Evolutionary conservation across 305 asterid genomes (phyloP), one percentile per base, ranked within the genome.

Genomic region (Solanum hybrid): DNA sequence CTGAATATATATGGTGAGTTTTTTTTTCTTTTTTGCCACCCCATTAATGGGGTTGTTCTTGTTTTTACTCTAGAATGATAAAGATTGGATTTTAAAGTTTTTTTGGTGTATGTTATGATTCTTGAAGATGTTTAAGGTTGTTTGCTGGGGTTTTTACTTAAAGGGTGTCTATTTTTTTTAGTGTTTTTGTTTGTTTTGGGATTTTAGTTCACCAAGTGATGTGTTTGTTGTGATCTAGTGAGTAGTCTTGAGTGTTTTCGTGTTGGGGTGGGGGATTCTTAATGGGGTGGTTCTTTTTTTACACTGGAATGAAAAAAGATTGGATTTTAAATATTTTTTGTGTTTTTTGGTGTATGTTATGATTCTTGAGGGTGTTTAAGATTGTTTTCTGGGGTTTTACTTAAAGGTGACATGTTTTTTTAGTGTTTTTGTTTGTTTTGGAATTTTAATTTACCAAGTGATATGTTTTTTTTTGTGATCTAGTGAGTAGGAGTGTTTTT

Each of bases 1-100:
- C 90, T 77, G 91, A 93, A 86, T 92, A 92, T 91, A 92, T 94
- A 91, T 95, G 97, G 97, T 92, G 89, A 93, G 90, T 89, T 69
- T 77, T 79, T 34, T 11, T 80, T 90, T 74, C 42, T 67, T 10
- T 24, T n/a, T 39, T 81, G 8, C 14, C 86, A 81, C 67, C 8
- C 13, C 86, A 39, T 81, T 81, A 80, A 80, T 80, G 26, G 40
- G 26, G 40, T 29, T 51, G 74, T n/a, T 42, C 87, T 61, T 26
- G 77, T 33, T 82, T 82, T 82, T 82, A 28, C 26, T 16, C 1
- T 1, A 42, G 6, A 82, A 28, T 28, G 71, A 11, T 28, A 51
- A 84, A 29, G 42, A 46, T 51, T 20, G 12, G 2, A 7, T 51
- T 51, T 20, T 11, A 6, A 13, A 5, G 9, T 33, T 0, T 46